Base-by-base conservation (phyloP, 2,329 filamentous ascomycete species). In the Pezicula radicicola region DNA sequence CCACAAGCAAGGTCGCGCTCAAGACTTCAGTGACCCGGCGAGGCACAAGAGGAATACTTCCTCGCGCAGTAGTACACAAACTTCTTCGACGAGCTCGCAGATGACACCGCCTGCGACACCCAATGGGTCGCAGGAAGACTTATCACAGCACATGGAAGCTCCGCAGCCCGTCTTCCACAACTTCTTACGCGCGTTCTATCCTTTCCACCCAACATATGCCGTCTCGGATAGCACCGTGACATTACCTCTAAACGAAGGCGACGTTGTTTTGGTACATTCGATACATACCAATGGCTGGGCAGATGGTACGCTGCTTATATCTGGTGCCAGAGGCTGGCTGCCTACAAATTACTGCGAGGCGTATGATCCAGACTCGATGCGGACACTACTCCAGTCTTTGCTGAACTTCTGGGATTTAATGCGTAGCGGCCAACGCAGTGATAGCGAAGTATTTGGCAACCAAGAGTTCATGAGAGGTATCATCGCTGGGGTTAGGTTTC, bases 241-340 rank as follows among this genome's bases (percentile, higher is more conserved):
- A 10, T 77, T 97, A 10, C 88, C 91, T 19, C 79, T 99, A 51
- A 89, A 89, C 60, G 87, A 94, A 66, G 94, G 94, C 53, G 94
- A 99, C 65, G 83, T 99, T 46, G 87, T 99, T 49, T 74, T 99
- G 52, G 88, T 99, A 19, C 94, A 99, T 70, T 97, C 94, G 4
- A 89, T 97, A 60, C 94, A 99, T 70, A 94, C 91, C 55, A 99
- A 97, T 73, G 94, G 94, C 61, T 99, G 94, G 94, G 94, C 94
- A 30, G 94, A 99, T 69, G 94, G 94, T 48, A 99, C 94, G 1
- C 76, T 97, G 39, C 74, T 99, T 55, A 81, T 87, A 21, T 90
- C 91, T 3, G 93, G 93, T 25, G 88, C 88, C 47, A 82, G 94
- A 60, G 94, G 94, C 56, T 99, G 94, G 94, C 76, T 99, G 54